These are phyloP conservation scores for Gloeostereum incarnatum DNA, from an alignment of 768 basidiomycete genomes.

Conservation along the genomic window DNA sequence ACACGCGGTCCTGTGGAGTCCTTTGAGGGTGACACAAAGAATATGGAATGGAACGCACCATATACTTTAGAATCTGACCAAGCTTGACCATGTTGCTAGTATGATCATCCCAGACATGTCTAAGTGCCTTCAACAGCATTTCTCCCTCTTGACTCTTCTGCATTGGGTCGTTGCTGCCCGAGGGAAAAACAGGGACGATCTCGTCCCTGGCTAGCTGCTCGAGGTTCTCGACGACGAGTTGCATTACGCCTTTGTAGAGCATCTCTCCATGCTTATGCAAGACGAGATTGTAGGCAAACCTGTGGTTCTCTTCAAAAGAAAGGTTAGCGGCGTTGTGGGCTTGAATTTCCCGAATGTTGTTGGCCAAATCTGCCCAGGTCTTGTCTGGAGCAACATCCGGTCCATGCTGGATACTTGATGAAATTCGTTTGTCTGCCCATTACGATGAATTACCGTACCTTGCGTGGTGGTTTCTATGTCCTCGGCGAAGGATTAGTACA, in stretches of 20 bases:
- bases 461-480: slow-evolving; percentile 7
- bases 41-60: slow-evolving; percentile 47
- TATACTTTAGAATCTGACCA: slow-evolving; percentile 88
- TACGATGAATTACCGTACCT: slow-evolving; percentile 5
- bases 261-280: slow-evolving; percentile 75
- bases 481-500: neutral
- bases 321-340: slow-evolving; percentile 87
- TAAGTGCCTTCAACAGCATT: slow-evolving; percentile 71
- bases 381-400: slow-evolving; percentile 71
- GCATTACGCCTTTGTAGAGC: slow-evolving; percentile 79
- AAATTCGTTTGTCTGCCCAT: neutral
- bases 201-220: slow-evolving; percentile 65
- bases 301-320: slow-evolving; percentile 88
- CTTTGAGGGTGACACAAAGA: neutral
- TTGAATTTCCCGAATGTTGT: slow-evolving; percentile 91
- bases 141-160: slow-evolving; percentile 82
- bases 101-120: slow-evolving; percentile 92
- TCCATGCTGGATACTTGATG: slow-evolving; percentile 44
- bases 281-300: slow-evolving; percentile 93
- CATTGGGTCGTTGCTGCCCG: slow-evolving; percentile 56
- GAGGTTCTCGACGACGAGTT: slow-evolving; percentile 76
- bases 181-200: slow-evolving; percentile 79
- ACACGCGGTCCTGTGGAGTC: slow-evolving; percentile 73
- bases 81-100: slow-evolving; percentile 80
- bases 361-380: slow-evolving; percentile 73